Conservation (phyloP, 75 land plant genomes). For the Larix kaempferi region DNA sequence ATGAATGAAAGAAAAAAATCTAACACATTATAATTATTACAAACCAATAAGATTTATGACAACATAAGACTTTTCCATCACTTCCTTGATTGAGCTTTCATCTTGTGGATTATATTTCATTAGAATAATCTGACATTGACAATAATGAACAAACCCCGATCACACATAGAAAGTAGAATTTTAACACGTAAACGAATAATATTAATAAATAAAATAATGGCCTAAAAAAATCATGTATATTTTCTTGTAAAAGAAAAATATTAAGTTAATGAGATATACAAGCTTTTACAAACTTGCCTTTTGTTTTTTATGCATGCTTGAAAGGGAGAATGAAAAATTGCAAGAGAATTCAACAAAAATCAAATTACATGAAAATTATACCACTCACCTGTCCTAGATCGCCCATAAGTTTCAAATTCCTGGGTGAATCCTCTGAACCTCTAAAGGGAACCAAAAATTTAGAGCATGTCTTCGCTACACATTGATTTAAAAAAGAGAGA, state of each 20-base stretch:
- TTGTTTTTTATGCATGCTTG: background rate
- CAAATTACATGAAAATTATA: background rate
- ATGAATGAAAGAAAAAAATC: background rate
- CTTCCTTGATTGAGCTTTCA: slow-evolving; percentile 84
- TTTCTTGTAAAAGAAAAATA: background rate
- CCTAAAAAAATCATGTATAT: background rate
- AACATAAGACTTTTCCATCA: slow-evolving; percentile 95
- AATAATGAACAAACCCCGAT: background rate
- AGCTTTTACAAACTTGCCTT: background rate
- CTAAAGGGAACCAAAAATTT: slow-evolving; percentile 94
- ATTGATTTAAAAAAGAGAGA: background rate
- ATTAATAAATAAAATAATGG: background rate
- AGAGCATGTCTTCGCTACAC: slow-evolving; percentile 91
- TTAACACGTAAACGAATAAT: background rate
- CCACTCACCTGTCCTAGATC: slow-evolving; percentile 87
- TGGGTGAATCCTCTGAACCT: slow-evolving; percentile 81
- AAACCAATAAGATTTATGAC: slow-evolving; percentile 92
- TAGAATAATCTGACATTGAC: slow-evolving; percentile 72
- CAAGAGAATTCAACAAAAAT: background rate
- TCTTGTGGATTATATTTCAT: slow-evolving; percentile 85
- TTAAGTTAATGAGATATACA: background rate
- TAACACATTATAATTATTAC: background rate
- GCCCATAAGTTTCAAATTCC: slow-evolving; percentile 97
- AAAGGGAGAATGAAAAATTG: background rate
- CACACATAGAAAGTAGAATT: background rate